These are phyloP conservation scores for sweet orange (Citrus sinensis) DNA, from an alignment of 345 rosid genomes.

Conservation along the genomic window DVS_A1.0 CM039161.1:375501-376000, in stretches of 20 bases:
- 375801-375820: neutral
- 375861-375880: neutral
- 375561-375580: conserved; percentile 15
- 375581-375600: conserved; percentile 20
- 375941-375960: neutral
- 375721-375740: neutral
- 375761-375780: neutral
- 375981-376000: conserved; percentile 13
- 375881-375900: no score
- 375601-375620: neutral
- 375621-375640: neutral
- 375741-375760: neutral
- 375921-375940: neutral
- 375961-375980: neutral
- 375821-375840: neutral
- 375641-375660: neutral
- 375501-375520: conserved; percentile 17
- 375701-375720: neutral
- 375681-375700: neutral
- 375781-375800: neutral
- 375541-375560: conserved; percentile 20
- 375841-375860: neutral
- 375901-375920: neutral
- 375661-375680: neutral
- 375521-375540: conserved; percentile 16